A percentile compares a stretch with the other conserved stretches of the same genome.
These are phyloP conservation scores for Middelhovenomyces tepae DNA, from an alignment of 805 yeast genomes.

Conservation along the genomic window DNA sequence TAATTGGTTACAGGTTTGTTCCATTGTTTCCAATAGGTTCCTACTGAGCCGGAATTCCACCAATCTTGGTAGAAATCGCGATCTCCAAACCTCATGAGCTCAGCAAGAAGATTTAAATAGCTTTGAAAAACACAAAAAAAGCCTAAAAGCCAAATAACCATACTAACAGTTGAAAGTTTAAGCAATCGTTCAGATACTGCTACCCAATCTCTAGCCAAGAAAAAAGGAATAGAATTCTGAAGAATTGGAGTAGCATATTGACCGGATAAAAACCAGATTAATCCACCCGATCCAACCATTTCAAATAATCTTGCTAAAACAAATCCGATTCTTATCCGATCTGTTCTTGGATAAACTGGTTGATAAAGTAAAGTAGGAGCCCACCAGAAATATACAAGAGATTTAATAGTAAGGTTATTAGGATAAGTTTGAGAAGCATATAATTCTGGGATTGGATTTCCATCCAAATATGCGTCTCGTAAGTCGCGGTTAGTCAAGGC, in stretches of 20 bases:
- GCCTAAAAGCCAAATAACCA: constrained; percentile 36
- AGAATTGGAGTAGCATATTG: constrained; percentile 39
- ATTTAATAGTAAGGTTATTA: constrained; percentile 29
- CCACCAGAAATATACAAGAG: constrained; percentile 34
- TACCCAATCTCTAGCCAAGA: constrained; percentile 19
- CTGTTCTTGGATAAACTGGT: constrained; percentile 37
- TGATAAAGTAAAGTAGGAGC: constrained; percentile 42
- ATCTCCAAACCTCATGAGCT: constrained; percentile 36
- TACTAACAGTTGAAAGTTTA: constrained; percentile 33
- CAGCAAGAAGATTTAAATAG: constrained; percentile 36
- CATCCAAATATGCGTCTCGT: constrained; percentile 26
- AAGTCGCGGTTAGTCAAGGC: constrained; percentile 38
- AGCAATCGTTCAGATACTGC: constrained; percentile 30
- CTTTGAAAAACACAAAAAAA: constrained; percentile 37
- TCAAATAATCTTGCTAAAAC: constrained; percentile 30
- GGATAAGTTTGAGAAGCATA: constrained; percentile 33
- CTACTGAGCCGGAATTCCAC: constrained; percentile 44
- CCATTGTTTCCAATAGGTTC: constrained; percentile 41
- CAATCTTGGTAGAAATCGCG: constrained; percentile 39
- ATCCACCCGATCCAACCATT: constrained; percentile 24
- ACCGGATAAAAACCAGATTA: constrained; percentile 32
- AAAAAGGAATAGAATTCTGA: constrained; percentile 26
- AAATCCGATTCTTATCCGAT: constrained; percentile 25
- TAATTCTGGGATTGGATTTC: constrained; percentile 25
- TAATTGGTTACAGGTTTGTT: constrained; percentile 36